Base-by-base conservation (phyloP, 202 grass and related monocot genomes). In the Miscanthus sacchariflorus region DNA sequence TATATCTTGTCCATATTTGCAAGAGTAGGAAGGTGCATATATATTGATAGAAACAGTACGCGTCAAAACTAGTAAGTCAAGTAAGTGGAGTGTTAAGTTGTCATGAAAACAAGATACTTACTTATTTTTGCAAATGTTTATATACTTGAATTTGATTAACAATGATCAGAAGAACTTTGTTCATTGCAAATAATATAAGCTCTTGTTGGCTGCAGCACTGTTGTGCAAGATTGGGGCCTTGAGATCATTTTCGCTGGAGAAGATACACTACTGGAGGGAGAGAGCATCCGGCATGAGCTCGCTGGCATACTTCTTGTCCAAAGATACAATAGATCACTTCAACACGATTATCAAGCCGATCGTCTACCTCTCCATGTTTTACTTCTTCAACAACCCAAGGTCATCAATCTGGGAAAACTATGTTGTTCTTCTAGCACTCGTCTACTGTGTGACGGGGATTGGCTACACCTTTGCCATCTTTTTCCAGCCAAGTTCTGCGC, bases 331-430 rank as follows among this genome's bases (percentile, higher is more conserved):
- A 6, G 96, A 95, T 45, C 96, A 95, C 89, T 95, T 98, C 82
- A 98, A 96, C 82, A 95, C 95, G 10, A 88, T 95, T 4, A 76
- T 98, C 66, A 98, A 98, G 84, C 95, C 95, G 5, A 92, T 98
- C 8, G 91, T 95, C 36, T 98, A 98, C 86, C 91, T 98, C 12
- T 98, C 93, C 68, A 98, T 98, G 93, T 98, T 98, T 87, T 98
- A 98, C 88, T 98, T 94, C 92, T 98, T 98, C 74, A 96, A 98
- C 89, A 98, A 98, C 40, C 96, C 96, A 0, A 89, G 96, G 33
- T 98, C 96, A 38, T 96, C 96, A n/a, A 92, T 96, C 74, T 87
- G 90, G 77, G 93, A 93, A n/a, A 98, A 98, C 84, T 98, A 98
- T 2, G 19, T 98, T 1, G 89, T 98, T 68, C 88, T 94, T 24